These are phyloP conservation scores for Rubroshorea leprosula DNA, from an alignment of 345 rosid species.

Conservation along the genomic window DNA sequence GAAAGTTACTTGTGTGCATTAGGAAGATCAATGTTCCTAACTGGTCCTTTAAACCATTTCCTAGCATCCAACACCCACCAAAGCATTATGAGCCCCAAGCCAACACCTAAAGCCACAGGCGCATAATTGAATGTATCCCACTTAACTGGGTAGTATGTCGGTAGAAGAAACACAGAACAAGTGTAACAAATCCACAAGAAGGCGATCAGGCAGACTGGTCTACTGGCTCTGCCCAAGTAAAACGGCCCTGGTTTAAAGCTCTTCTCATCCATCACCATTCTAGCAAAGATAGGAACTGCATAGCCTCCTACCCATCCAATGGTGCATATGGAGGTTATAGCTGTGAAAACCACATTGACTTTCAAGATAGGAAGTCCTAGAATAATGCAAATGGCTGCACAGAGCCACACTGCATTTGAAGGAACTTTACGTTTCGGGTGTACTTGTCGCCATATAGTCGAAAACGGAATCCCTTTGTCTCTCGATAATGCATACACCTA, in stretches of 20 bases:
- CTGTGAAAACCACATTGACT: constrained; percentile 50
- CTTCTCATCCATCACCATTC: constrained; percentile 56
- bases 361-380: constrained; percentile 54
- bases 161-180: constrained; percentile 52
- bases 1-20: constrained; percentile 23
- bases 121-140: constrained; percentile 56
- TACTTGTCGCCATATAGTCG: constrained; percentile 43
- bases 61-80: constrained; percentile 58
- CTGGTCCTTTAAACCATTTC: constrained; percentile 64
- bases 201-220: constrained; percentile 44
- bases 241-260: constrained; percentile 56
- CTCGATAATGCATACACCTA: constrained; percentile 56
- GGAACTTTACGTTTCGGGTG: constrained; percentile 60
- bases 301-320: constrained; percentile 70
- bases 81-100: constrained; percentile 39
- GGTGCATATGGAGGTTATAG: constrained; percentile 54
- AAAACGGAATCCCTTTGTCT: constrained; percentile 51
- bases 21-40: constrained; percentile 39
- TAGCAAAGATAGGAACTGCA: constrained; percentile 52
- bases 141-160: constrained; percentile 41
- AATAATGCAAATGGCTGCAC: constrained; percentile 48
- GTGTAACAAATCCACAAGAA: constrained; percentile 68
- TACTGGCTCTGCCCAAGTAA: constrained; percentile 49
- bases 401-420: constrained; percentile 60
- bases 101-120: constrained; percentile 43